Evolutionary conservation across 2,329 filamentous ascomycete genomes (phyloP), one percentile per base, ranked within the genome.

Genomic region (Epichloe gansuensis): DNA sequence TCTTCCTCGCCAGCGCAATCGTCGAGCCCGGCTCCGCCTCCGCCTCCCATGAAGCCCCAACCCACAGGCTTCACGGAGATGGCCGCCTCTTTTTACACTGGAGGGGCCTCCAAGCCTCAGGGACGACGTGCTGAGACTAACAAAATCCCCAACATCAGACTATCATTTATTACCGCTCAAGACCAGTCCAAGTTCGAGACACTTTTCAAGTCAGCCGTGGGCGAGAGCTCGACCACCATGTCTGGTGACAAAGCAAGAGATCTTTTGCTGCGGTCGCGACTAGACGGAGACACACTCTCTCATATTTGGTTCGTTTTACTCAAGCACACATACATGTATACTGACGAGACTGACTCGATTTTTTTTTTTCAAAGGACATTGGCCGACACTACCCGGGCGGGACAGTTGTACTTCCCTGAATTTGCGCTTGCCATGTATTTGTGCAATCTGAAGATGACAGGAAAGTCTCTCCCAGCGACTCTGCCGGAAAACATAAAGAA

Each of bases 371-470:
- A 13, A 38, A 91, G 87, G 89, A 89, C 89, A 21, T 73, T 98
- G 23, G 87, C 89, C 46, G 93, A 98, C 69, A 96, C 93, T 9
- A 98, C 93, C 47, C 91, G 94, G 67, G 93, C 91, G 13, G 93
- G 93, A 45, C 90, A 96, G 68, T 79, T 98, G 35, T 85, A 96
- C 64, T 98, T 98, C 65, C 93, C 93, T 42, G 93, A 98, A 69
- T 98, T 98, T 59, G 93, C 93, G 7, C 75, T 98, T 53, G 88
- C 93, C 56, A 97, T 98, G 93, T 98, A 98, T 62, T 80, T 98
- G 35, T 98, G 93, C 75, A 98, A 97, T 64, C 66, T 98, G 59
- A 93, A 85, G 66, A 75, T 97, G 53, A 93, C 88, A 0, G 89
- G 89, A 54, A 95, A 95, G 68, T 74, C 83, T 0, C 69, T 98